phyloP scores from a whole-genome alignment of 768 basidiomycete genomes.

The Boletus pseudopeckii region DNA sequence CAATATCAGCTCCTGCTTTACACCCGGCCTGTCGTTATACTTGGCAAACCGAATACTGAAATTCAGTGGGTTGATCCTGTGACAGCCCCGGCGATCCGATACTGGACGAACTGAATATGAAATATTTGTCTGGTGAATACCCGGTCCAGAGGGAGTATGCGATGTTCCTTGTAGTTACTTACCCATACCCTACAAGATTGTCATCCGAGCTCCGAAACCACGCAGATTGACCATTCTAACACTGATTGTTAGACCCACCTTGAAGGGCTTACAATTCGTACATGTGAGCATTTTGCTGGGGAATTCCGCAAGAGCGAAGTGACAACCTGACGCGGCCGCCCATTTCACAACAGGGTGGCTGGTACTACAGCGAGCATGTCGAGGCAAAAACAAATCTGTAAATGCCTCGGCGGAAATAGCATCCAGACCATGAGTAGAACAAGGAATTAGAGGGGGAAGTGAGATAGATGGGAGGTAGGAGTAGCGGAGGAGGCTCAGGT shows the following conservation, averaged over 20 bases:
- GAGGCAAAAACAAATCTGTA: not conserved
- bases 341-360: no score
- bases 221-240: not conserved
- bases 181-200: no score
- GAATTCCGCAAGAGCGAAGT: not conserved
- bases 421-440: not conserved
- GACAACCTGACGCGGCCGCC: not conserved
- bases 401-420: not conserved
- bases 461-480: not conserved
- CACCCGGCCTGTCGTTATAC: not conserved
- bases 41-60: not conserved
- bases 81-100: not conserved
- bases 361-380: not conserved
- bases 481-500: not conserved
- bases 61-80: not conserved
- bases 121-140: not conserved
- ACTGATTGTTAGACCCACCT: no score
- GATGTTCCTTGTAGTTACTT: not conserved
- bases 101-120: not conserved
- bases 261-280: not conserved
- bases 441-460: not conserved
- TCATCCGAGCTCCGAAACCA: not conserved
- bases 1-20: conserved; percentile 11
- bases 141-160: no score
- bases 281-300: no score